Conservation (phyloP, 1,139 yeast species). For the Geotrichum bryndzae region DNA sequence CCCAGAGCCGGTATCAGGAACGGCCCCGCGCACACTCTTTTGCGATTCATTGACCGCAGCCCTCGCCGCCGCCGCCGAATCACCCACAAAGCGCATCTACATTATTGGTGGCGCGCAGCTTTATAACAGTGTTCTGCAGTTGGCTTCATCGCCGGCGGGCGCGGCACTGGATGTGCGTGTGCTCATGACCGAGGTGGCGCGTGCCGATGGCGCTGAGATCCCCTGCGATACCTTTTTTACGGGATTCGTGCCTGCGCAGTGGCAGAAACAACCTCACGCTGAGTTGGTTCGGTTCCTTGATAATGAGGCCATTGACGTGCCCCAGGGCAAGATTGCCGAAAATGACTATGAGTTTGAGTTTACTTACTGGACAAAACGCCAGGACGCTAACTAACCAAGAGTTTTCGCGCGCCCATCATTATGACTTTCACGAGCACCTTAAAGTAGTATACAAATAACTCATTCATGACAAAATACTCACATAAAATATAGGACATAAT, state of each 20-base stretch:
- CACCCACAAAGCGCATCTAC: conserved; percentile 43
- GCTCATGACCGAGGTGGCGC: conserved; percentile 63
- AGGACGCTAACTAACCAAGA: background rate
- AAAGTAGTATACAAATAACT: background rate
- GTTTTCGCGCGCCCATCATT: no score
- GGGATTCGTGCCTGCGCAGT: conserved; percentile 32
- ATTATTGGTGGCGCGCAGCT: conserved; percentile 93
- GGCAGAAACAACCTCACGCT: conserved; percentile 32
- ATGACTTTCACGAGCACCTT: no score
- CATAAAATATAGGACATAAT: background rate
- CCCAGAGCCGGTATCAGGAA: conserved; percentile 2
- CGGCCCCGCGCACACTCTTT: conserved; percentile 31
- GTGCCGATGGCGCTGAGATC: conserved; percentile 20
- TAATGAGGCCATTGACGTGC: conserved; percentile 35
- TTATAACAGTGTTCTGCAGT: conserved; percentile 52
- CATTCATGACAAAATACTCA: background rate
- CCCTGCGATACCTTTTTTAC: conserved; percentile 61
- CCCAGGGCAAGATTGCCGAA: conserved; percentile 42
- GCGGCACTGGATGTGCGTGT: conserved; percentile 36
- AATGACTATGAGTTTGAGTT: conserved; percentile 46
- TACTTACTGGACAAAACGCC: conserved; percentile 42
- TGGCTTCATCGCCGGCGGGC: conserved; percentile 40
- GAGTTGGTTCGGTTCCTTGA: conserved; percentile 43
- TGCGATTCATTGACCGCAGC: conserved; percentile 40
- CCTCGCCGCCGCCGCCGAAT: conserved; percentile 19